phyloP scores from a whole-genome alignment of 2,329 filamentous ascomycete genomes.

The Leptographium lundbergii region DNA sequence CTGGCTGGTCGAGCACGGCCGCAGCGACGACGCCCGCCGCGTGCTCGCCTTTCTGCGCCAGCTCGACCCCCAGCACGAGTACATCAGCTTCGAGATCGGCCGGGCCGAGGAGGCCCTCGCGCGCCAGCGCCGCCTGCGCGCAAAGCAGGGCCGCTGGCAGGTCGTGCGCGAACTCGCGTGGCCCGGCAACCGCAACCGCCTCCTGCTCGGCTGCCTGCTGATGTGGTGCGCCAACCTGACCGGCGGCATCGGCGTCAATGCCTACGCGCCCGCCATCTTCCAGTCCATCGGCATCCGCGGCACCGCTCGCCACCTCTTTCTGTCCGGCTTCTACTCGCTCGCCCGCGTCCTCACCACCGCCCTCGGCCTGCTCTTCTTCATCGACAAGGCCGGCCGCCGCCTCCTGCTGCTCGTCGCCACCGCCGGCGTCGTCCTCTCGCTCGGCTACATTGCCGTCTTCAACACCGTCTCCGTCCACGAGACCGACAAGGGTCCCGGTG shows the following conservation, averaged over 20 bases:
- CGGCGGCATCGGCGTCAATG: slow-evolving; percentile 52
- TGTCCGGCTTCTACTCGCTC: slow-evolving; percentile 40
- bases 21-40: slow-evolving; percentile 24
- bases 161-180: slow-evolving; percentile 28
- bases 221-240: slow-evolving; percentile 32
- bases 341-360: slow-evolving; percentile 7
- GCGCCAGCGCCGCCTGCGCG: slow-evolving; percentile 57
- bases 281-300: slow-evolving; percentile 42
- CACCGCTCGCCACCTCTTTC: slow-evolving; percentile 37
- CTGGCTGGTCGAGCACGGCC: slow-evolving; percentile 22
- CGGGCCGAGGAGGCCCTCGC: slow-evolving; percentile 45
- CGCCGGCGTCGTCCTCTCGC: slow-evolving; percentile 11
- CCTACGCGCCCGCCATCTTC: slow-evolving; percentile 51
- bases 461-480: background rate
- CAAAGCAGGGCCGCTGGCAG: slow-evolving; percentile 22
- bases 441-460: slow-evolving; percentile 19
- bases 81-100: slow-evolving; percentile 31
- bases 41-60: slow-evolving; percentile 28
- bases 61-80: slow-evolving; percentile 39
- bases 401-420: slow-evolving; percentile 13
- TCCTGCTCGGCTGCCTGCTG: slow-evolving; percentile 43
- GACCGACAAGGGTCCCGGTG: background rate
- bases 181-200: slow-evolving; percentile 16
- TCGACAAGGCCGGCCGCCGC: slow-evolving; percentile 14
- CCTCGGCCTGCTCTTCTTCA: background rate